Evolutionary conservation across 805 yeast genomes (phyloP).

Genomic region (Hanseniaspora meyeri): DNA sequence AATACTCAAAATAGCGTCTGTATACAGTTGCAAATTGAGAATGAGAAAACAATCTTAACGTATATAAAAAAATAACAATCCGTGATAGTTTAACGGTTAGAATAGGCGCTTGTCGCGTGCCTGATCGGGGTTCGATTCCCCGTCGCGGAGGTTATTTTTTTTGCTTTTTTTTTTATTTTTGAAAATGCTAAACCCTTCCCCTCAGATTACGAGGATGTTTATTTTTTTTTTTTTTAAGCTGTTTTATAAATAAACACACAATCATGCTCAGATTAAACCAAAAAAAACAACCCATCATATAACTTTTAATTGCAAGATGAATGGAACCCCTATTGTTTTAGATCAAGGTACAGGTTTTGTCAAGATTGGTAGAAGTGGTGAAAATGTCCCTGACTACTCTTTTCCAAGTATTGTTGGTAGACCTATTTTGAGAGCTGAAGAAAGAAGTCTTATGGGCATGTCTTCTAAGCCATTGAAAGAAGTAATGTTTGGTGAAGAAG

Average conservation of each 20-base stretch:
- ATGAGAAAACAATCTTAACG: too few species aligned
- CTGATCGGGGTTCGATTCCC: constrained; percentile 17
- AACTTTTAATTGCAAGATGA: background rate
- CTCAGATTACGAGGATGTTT: too few species aligned
- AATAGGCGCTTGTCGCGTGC: constrained; percentile 17
- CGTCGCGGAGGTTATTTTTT: constrained; percentile 16
- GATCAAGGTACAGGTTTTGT: constrained; percentile 99
- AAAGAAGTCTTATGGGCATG: constrained; percentile 46
- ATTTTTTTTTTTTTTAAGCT: too few species aligned
- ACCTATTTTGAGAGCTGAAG: constrained; percentile 94
- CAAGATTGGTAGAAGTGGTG: constrained; percentile 91
- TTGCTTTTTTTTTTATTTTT: background rate
- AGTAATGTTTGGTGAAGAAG: constrained; percentile 96
- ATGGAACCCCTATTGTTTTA: constrained; percentile 40
- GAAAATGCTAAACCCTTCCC: too few species aligned
- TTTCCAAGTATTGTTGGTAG: constrained; percentile 97
- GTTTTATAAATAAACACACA: too few species aligned
- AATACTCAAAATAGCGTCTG: too few species aligned
- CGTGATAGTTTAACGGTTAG: constrained; percentile 17
- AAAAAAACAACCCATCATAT: background rate
- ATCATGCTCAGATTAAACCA: background rate
- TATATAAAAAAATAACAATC: constrained; percentile 8
- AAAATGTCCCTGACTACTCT: constrained; percentile 92
- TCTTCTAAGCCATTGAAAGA: constrained; percentile 67
- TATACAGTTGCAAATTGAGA: too few species aligned